A percentile compares a stretch with the other conserved stretches of the same genome.
Conservation (phyloP, 179 eudicot species). For the Drosera spatulata region DNA sequence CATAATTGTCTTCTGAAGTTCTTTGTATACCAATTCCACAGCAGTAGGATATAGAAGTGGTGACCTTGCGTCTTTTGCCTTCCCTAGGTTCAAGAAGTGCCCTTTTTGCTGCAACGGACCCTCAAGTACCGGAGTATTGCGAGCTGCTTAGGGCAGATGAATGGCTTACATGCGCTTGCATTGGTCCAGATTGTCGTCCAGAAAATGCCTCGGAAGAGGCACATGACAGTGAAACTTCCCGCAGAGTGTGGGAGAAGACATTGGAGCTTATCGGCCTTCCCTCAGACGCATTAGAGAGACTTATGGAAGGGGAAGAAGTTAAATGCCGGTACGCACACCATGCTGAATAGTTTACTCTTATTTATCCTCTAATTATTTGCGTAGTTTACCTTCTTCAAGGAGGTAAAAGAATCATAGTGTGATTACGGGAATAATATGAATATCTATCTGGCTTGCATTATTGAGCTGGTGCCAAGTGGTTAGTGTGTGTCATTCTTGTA, state of each 20-base stretch:
- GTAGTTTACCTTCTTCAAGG: too few relatives aligned
- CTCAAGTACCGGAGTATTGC: slow-evolving; percentile 80
- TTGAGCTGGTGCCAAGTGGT: too few relatives aligned
- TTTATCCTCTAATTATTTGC: too few relatives aligned
- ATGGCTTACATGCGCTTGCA: slow-evolving; percentile 85
- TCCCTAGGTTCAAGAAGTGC: slow-evolving; percentile 76
- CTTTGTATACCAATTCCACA: not conserved
- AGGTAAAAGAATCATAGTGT: too few relatives aligned
- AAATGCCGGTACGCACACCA: slow-evolving; percentile 47
- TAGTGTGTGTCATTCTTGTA: too few relatives aligned
- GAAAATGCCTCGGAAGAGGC: slow-evolving; percentile 92
- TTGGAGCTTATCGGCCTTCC: slow-evolving; percentile 75
- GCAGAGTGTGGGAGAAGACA: slow-evolving; percentile 81
- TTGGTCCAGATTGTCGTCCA: slow-evolving; percentile 86
- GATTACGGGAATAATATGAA: too few relatives aligned
- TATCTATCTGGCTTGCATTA: too few relatives aligned
- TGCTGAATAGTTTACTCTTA: too few relatives aligned
- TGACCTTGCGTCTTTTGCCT: not conserved
- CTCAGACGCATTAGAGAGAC: slow-evolving; percentile 68
- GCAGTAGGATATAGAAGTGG: too few relatives aligned
- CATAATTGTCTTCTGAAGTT: not conserved
- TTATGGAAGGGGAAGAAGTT: slow-evolving; percentile 67
- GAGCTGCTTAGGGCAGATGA: slow-evolving; percentile 78
- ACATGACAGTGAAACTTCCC: slow-evolving; percentile 57
- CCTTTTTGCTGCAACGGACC: slow-evolving; percentile 92